These are phyloP conservation scores for Cercophora scortea DNA, from an alignment of 495 filamentous ascomycete species.

Conservation along the genomic window DNA sequence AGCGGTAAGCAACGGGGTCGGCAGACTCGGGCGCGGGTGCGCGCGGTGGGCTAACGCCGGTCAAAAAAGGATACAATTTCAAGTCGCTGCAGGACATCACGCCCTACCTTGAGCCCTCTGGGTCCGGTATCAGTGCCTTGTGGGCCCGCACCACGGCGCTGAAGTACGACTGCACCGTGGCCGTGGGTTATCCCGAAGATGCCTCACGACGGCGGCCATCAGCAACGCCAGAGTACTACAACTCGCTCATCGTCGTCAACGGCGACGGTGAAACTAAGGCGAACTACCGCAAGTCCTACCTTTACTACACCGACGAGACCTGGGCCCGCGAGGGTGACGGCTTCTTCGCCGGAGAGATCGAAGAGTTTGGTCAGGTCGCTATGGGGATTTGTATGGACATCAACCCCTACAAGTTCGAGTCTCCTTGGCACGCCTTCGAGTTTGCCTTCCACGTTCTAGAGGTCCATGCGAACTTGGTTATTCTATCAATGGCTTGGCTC, in stretches of 20 bases:
- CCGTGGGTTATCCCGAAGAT: constrained; percentile 81
- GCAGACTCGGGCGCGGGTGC: too few species aligned
- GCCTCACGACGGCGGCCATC: constrained; percentile 32
- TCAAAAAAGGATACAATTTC: constrained; percentile 81
- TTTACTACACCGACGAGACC: constrained; percentile 87
- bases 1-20: constrained; percentile 49
- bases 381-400: constrained; percentile 75
- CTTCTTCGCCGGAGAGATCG: constrained; percentile 47
- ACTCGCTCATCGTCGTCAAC: constrained; percentile 75
- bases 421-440: constrained; percentile 73
- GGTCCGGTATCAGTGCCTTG: constrained; percentile 60
- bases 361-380: constrained; percentile 53
- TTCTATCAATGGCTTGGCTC: constrained; percentile 88
- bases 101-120: constrained; percentile 73
- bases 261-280: constrained; percentile 59
- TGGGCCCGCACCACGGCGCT: constrained; percentile 75
- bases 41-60: too few species aligned
- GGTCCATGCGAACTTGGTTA: constrained; percentile 58
- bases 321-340: constrained; percentile 79
- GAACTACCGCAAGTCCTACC: constrained; percentile 83
- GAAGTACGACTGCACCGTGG: constrained; percentile 70
- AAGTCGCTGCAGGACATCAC: constrained; percentile 65
- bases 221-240: constrained; percentile 56
- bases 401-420: constrained; percentile 50
- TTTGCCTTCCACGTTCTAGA: constrained; percentile 70